A percentile compares a stretch with the other conserved stretches of the same genome.
These are phyloP conservation scores for sweet orange (Citrus sinensis) DNA, from an alignment of 345 rosid species.

Conservation along the genomic window DVS_A1.0 CM039163.1:47550001-47550500, in stretches of 20 bases:
- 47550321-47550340: slow-evolving; percentile 72
- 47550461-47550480: slow-evolving; percentile 78
- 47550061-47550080: slow-evolving; percentile 80
- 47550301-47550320: slow-evolving; percentile 73
- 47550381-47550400: slow-evolving; percentile 70
- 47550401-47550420: slow-evolving; percentile 72
- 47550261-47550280: slow-evolving; percentile 91
- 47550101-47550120: slow-evolving; percentile 90
- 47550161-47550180: slow-evolving; percentile 83
- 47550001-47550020: slow-evolving; percentile 96
- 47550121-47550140: slow-evolving; percentile 98
- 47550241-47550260: slow-evolving; percentile 98
- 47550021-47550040: slow-evolving; percentile 81
- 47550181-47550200: slow-evolving; percentile 97
- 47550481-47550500: slow-evolving; percentile 89
- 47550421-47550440: slow-evolving; percentile 85
- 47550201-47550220: slow-evolving; percentile 83
- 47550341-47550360: slow-evolving; percentile 71
- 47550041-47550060: slow-evolving; percentile 45
- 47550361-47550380: slow-evolving; percentile 87
- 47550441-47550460: slow-evolving; percentile 83
- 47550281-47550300: slow-evolving; percentile 91
- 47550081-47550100: slow-evolving; percentile 89
- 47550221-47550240: slow-evolving; percentile 92
- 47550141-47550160: slow-evolving; percentile 95